Evolutionary conservation across 768 basidiomycete genomes (phyloP).

Genomic region (Baorangia bicolor): DNA sequence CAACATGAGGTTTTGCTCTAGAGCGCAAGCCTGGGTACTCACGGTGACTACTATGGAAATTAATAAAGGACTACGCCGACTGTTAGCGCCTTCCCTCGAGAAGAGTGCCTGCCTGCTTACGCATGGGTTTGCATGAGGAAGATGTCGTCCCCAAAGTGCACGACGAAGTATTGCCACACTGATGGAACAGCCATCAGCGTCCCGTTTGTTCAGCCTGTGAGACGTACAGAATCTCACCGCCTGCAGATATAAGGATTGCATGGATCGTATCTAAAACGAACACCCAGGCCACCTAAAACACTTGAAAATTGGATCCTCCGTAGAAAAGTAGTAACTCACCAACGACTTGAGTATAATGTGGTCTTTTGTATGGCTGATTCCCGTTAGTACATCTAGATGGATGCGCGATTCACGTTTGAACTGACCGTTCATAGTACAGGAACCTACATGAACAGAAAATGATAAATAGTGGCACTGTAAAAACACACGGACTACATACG

Average conservation of each 20-base stretch:
- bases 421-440: slow-evolving; percentile 26
- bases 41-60: slow-evolving; percentile 24
- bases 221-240: slow-evolving; percentile 11
- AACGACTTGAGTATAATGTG: slow-evolving; percentile 11
- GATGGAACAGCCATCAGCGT: background rate
- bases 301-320: background rate
- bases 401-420: background rate
- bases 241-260: slow-evolving; percentile 14
- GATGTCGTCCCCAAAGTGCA: slow-evolving; percentile 20
- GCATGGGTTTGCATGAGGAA: slow-evolving; percentile 17
- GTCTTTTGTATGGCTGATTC: slow-evolving; percentile 18
- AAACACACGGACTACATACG: slow-evolving; percentile 10
- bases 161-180: slow-evolving; percentile 26
- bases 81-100: slow-evolving; percentile 5
- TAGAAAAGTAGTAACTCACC: slow-evolving; percentile 2
- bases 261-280: slow-evolving; percentile 21
- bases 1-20: slow-evolving; percentile 13
- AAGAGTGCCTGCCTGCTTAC: slow-evolving; percentile 15
- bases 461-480: background rate
- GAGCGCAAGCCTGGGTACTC: slow-evolving; percentile 2
- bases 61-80: slow-evolving; percentile 15
- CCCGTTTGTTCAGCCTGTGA: background rate
- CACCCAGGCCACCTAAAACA: slow-evolving; percentile 20
- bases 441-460: slow-evolving; percentile 12
- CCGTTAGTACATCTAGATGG: background rate